Conservation (phyloP, 768 basidiomycete genomes). For the Scleroderma bovista region DNA sequence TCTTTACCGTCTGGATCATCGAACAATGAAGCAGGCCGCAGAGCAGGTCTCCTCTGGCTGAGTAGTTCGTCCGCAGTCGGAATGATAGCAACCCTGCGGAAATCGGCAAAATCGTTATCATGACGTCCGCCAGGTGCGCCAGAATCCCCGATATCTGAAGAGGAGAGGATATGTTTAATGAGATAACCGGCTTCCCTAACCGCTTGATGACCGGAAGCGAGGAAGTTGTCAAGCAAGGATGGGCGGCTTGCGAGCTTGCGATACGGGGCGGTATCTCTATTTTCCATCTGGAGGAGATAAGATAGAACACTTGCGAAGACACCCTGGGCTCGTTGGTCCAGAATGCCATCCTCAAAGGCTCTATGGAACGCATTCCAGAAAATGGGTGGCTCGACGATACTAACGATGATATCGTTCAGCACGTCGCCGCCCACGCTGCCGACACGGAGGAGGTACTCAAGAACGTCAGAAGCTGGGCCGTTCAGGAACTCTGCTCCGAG, state of each 20-base stretch:
- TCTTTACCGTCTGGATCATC: conserved; percentile 37
- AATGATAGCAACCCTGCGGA: conserved; percentile 54
- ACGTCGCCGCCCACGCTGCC: conserved; percentile 36
- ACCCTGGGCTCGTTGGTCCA: conserved; percentile 31
- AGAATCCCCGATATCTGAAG: conserved; percentile 11
- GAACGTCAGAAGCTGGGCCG: conserved; percentile 30
- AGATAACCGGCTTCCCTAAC: conserved; percentile 30
- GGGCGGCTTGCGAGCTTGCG: conserved; percentile 33
- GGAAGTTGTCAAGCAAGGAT: conserved; percentile 22
- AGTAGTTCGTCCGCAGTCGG: conserved; percentile 56
- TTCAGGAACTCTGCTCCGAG: conserved; percentile 38
- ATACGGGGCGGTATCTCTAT: conserved; percentile 30
- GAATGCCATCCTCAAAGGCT: conserved; percentile 31
- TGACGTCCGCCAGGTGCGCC: conserved; percentile 57
- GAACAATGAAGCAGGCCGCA: conserved; percentile 39
- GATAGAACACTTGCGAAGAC: conserved; percentile 45
- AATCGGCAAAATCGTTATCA: conserved; percentile 62
- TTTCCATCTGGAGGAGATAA: conserved; percentile 39
- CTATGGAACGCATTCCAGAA: conserved; percentile 41
- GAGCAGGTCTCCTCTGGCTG: conserved; percentile 41
- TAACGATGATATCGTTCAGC: conserved; percentile 33
- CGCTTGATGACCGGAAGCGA: conserved; percentile 18
- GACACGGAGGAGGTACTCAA: conserved; percentile 37
- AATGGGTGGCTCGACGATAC: conserved; percentile 44
- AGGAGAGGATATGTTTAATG: conserved; percentile 35